Percentiles rank a stretch among this genome's conserved stretches.
Conservation (phyloP, 768 basidiomycete genomes). For the Lactarius hengduanensis region DNA sequence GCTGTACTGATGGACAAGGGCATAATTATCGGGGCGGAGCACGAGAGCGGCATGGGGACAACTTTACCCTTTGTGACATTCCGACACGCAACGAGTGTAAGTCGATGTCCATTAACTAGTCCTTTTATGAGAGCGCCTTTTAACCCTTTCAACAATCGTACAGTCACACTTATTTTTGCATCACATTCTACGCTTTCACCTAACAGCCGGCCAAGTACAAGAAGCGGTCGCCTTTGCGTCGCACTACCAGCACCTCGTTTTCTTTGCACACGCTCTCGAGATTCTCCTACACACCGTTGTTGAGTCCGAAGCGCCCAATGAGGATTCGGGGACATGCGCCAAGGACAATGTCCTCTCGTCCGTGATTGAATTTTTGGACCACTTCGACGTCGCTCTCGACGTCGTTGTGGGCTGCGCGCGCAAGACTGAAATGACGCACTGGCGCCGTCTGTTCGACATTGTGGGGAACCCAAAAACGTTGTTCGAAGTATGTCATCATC, state of each 20-base stretch:
- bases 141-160: slow-evolving; percentile 7
- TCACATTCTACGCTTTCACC: slow-evolving; percentile 81
- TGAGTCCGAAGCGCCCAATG: slow-evolving; percentile 66
- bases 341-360: slow-evolving; percentile 48
- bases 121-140: not conserved
- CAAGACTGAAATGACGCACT: slow-evolving; percentile 91
- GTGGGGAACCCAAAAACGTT: slow-evolving; percentile 88
- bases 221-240: slow-evolving; percentile 86
- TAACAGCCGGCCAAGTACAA: slow-evolving; percentile 57
- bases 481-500: slow-evolving; percentile 70
- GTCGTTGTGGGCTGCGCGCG: slow-evolving; percentile 95
- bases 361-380: slow-evolving; percentile 88
- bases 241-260: slow-evolving; percentile 85
- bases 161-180: slow-evolving; percentile 95
- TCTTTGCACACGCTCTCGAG: slow-evolving; percentile 91
- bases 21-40: slow-evolving; percentile 94
- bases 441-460: slow-evolving; percentile 84
- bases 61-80: slow-evolving; percentile 90
- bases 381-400: slow-evolving; percentile 88
- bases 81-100: slow-evolving; percentile 84
- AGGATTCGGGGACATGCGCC: slow-evolving; percentile 8
- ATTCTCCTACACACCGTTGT: slow-evolving; percentile 91
- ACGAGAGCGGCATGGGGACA: slow-evolving; percentile 72
- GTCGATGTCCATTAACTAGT: slow-evolving; percentile 33
- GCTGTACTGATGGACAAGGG: slow-evolving; percentile 99